Conservation (phyloP, 129 eudicot species). For the Flaveria ramosissima region DNA sequence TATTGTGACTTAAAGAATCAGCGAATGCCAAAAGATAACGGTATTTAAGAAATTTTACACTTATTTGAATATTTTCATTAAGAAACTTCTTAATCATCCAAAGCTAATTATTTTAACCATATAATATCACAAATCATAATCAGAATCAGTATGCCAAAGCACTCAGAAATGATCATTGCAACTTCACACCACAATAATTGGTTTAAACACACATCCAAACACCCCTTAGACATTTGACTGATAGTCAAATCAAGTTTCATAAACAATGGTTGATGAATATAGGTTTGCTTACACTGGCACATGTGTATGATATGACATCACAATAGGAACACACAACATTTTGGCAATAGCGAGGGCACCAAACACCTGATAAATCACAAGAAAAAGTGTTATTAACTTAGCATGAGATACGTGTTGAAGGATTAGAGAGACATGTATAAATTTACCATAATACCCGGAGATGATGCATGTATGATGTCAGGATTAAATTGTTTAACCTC, state of each 20-base stretch:
- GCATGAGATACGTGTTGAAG: neutral
- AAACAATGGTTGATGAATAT: conserved; percentile 6
- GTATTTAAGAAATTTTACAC: neutral
- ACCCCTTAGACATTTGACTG: neutral
- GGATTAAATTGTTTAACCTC: conserved; percentile 91
- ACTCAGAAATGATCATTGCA: neutral
- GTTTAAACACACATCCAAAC: neutral
- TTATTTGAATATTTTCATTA: neutral
- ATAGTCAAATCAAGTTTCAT: neutral
- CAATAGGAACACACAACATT: conserved; percentile 83
- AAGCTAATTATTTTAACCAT: neutral
- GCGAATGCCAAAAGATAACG: neutral
- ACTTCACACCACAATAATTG: neutral
- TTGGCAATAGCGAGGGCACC: conserved; percentile 96
- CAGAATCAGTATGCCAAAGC: neutral
- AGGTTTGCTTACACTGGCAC: conserved; percentile 93
- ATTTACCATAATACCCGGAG: conserved; percentile 94
- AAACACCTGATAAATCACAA: conserved; percentile 59
- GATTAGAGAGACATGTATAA: conserved; percentile 10
- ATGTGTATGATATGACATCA: conserved; percentile 98
- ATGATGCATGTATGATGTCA: conserved; percentile 94
- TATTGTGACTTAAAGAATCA: neutral
- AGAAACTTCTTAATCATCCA: neutral
- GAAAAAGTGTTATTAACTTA: conserved; percentile 19
- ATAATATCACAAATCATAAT: neutral